Base-by-base conservation (phyloP, 768 basidiomycete genomes). In the Lentinus brumalis region DNA sequence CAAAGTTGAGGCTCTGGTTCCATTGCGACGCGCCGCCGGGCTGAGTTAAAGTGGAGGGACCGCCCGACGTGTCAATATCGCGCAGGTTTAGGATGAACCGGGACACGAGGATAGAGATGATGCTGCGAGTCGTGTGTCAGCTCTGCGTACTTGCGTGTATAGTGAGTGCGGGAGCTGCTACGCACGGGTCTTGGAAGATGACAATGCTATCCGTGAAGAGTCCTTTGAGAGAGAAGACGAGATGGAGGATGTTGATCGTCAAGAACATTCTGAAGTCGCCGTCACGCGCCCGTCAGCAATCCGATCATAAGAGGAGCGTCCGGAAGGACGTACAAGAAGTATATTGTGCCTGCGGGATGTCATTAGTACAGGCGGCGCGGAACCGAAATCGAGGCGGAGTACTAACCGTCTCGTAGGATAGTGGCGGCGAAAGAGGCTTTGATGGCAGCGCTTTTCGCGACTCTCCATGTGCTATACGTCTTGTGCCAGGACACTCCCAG, bases 81-180 rank as follows among this genome's bases (percentile, higher is more conserved):
- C 57, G 57, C 16, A 59, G 42, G 57, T 59, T 52, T 5, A 58
- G 49, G 49, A 58, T 42, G 7, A 31, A 21, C 10, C 57, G 39
- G 29, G 57, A 42, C 5, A 58, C 30, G 5, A 51, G 12, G 4
- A 58, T 58, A 21, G 49, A 18, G 5, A 29, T 44, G 9, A 58
- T n/a, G 29, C 57, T 58, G 44, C 6, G 35, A 11, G 35, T 26
- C 21, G 21, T 26, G 21, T 2, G 21, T 26, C 21, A 26, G 30
- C 4, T 32, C 18, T 2, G 55, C 14, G 29, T 47, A 14, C n/a
- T 16, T 38, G 10, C 32, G 16, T 6, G 6, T 46, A 18, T 38
- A 49, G 21, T 26, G 21, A 26, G 21, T 2, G 21, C 21, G 21
- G 35, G 35, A 35, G 21, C 21, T 2, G 38, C 2, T 10, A 49